These are phyloP conservation scores for Globisporangium nagaii DNA, from an alignment of 352 stramenopile species.

Conservation along the genomic window DNA sequence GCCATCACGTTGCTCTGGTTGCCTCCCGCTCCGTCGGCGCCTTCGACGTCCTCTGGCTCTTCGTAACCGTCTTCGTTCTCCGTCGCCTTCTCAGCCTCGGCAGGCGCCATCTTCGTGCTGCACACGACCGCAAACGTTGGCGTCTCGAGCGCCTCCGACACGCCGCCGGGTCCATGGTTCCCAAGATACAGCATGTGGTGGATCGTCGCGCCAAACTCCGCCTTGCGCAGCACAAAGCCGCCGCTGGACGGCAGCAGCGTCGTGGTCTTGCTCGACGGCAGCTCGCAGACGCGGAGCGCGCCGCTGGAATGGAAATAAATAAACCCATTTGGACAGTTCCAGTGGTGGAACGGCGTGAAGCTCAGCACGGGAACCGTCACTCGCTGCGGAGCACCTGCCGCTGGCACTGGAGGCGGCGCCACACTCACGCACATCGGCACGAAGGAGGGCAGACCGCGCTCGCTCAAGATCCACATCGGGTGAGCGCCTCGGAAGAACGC, in stretches of 20 bases:
- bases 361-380: conserved; percentile 79
- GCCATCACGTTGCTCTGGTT: conserved; percentile 58
- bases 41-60: conserved; percentile 37
- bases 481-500: conserved; percentile 81
- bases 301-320: conserved; percentile 86
- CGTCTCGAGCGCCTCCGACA: conserved; percentile 67
- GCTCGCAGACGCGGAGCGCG: conserved; percentile 71
- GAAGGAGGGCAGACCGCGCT: conserved; percentile 58
- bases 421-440: conserved; percentile 68
- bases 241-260: conserved; percentile 63
- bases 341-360: conserved; percentile 85
- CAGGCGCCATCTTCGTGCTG: conserved; percentile 44
- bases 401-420: conserved; percentile 14
- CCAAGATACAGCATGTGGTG: conserved; percentile 80
- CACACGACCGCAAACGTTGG: conserved; percentile 81
- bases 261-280: conserved; percentile 67
- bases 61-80: conserved; percentile 58
- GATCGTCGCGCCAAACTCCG: conserved; percentile 65
- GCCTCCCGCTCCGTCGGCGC: conserved; percentile 37
- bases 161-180: conserved; percentile 65
- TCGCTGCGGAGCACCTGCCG: conserved; percentile 21
- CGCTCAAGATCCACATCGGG: conserved; percentile 79
- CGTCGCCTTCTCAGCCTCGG: conserved; percentile 53
- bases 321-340: conserved; percentile 85
- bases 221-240: conserved; percentile 79